Conservation (phyloP, 148 eudicot species). For the Cornus suecica region DNA sequence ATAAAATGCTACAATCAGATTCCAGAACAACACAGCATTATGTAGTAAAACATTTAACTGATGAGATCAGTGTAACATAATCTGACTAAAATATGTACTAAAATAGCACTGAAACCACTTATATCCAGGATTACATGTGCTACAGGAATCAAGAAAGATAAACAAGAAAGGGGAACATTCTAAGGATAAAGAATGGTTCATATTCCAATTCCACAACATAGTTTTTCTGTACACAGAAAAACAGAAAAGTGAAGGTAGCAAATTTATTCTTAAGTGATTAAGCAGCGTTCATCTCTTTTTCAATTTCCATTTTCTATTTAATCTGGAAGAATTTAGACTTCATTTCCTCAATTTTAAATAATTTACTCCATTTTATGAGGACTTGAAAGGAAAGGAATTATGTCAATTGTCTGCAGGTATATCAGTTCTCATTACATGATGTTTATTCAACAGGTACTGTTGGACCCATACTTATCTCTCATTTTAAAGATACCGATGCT, state of each 20-base stretch:
- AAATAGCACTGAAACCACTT: neutral
- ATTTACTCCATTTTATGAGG: neutral
- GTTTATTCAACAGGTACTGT: neutral
- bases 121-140: neutral
- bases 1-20: neutral
- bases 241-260: neutral
- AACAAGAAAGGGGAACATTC: neutral
- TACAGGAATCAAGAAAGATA: neutral
- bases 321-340: neutral
- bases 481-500: too few relatives aligned
- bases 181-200: neutral
- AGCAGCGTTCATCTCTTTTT: neutral
- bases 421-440: neutral
- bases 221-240: neutral
- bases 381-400: neutral
- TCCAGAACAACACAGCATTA: neutral
- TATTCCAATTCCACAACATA: neutral
- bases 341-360: too few relatives aligned
- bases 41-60: neutral
- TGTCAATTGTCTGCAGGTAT: neutral
- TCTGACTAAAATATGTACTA: neutral
- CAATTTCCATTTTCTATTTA: neutral
- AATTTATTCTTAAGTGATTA: neutral
- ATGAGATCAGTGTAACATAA: neutral
- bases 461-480: neutral